These are phyloP conservation scores for Camellia sinensis DNA, from an alignment of 148 eudicot species.

Conservation along the genomic window DNA sequence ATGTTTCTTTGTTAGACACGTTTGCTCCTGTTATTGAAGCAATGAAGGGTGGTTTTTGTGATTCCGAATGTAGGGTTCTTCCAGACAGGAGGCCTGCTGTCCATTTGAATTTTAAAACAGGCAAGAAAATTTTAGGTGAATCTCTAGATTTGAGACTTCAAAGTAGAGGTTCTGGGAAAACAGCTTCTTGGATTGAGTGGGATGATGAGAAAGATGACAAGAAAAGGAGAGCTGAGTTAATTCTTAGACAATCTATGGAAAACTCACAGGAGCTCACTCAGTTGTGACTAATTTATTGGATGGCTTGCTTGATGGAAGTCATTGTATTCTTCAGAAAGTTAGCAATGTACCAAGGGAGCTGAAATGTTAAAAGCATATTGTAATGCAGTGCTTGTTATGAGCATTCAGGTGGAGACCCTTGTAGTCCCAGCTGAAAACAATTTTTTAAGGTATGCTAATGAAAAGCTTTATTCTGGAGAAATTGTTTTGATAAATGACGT, in stretches of 20 bases:
- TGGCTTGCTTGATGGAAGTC: conserved; percentile 16
- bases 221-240: conserved; percentile 75
- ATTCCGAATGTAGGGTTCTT: conserved; percentile 35
- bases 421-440: conserved; percentile 11
- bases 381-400: conserved; percentile 23
- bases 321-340: conserved; percentile 18
- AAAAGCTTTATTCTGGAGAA: background rate
- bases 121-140: conserved; percentile 61
- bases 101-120: conserved; percentile 55
- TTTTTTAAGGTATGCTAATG: conserved; percentile 28
- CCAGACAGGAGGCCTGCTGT: conserved; percentile 51
- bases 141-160: conserved; percentile 60
- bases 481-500: conserved; percentile 11
- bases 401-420: conserved; percentile 17
- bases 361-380: conserved; percentile 21
- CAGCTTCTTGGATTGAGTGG: conserved; percentile 35
- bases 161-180: conserved; percentile 28
- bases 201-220: conserved; percentile 84
- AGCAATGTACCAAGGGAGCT: conserved; percentile 20
- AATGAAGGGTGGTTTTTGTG: conserved; percentile 37
- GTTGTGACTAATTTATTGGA: conserved; percentile 40
- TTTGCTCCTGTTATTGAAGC: conserved; percentile 84
- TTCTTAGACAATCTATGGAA: conserved; percentile 71
- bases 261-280: conserved; percentile 62
- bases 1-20: conserved; percentile 47